Conservation (phyloP, 2,329 filamentous ascomycete species). For the Didymellaceae sp. region DNA sequence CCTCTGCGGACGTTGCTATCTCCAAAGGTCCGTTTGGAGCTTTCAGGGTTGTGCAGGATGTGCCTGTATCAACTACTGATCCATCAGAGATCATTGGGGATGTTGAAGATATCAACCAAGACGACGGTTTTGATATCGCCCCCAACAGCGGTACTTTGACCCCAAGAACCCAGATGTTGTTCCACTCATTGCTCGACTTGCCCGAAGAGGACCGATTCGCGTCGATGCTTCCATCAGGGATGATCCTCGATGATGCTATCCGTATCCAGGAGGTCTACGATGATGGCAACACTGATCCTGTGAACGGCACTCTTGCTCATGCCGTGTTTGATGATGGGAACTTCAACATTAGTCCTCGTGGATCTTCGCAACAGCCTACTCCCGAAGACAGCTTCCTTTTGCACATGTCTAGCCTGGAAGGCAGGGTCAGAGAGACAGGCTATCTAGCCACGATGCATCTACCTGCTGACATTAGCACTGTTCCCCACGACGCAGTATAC, state of each 20-base stretch:
- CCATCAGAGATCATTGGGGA: background rate
- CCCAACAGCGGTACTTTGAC: slow-evolving; percentile 1
- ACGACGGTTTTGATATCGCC: background rate
- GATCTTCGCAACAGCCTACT: too few species aligned
- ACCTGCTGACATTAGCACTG: background rate
- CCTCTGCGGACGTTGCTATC: slow-evolving; percentile 14
- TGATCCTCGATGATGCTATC: background rate
- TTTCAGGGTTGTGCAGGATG: slow-evolving; percentile 5
- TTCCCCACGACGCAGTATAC: slow-evolving; percentile 45
- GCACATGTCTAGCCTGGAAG: background rate
- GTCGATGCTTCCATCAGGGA: background rate
- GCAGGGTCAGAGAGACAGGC: background rate
- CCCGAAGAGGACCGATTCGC: background rate
- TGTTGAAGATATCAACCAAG: background rate
- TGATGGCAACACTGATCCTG: slow-evolving; percentile 3
- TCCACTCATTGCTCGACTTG: slow-evolving; percentile 15
- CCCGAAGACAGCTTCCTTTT: too few species aligned
- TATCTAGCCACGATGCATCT: background rate
- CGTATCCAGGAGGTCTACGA: slow-evolving; percentile 17
- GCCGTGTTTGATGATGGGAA: too few species aligned
- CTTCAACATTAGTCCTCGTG: too few species aligned
- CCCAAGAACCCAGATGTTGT: slow-evolving; percentile 12
- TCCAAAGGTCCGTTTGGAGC: slow-evolving; percentile 22
- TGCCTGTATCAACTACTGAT: background rate
- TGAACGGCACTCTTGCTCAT: too few species aligned